Conservation (phyloP, 371 early-diverging fungal species). For the Apophysomyces trapeziformis region DNA sequence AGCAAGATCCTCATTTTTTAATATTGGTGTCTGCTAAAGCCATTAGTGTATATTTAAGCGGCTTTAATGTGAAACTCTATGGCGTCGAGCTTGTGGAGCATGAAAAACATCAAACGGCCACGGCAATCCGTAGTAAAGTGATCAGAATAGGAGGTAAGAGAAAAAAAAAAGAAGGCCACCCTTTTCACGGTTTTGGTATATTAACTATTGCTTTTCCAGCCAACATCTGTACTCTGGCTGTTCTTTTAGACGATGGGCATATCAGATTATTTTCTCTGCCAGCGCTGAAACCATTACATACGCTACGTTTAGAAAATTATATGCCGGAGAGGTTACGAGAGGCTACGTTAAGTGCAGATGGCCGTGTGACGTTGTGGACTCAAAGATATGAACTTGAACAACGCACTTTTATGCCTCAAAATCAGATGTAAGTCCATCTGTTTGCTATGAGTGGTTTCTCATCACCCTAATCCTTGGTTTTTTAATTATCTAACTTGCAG, state of each 20-base stretch:
- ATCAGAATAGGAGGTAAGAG: conserved; percentile 27
- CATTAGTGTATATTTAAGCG: conserved; percentile 28
- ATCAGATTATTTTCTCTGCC: conserved; percentile 37
- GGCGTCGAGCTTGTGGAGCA: conserved; percentile 13
- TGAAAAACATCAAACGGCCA: conserved; percentile 15
- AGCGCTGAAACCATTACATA: conserved; percentile 14
- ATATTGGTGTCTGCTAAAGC: conserved; percentile 22
- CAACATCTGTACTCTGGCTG: conserved; percentile 25
- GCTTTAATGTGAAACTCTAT: conserved; percentile 40
- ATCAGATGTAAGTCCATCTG: conserved; percentile 38
- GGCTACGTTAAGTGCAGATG: conserved; percentile 46
- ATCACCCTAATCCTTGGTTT: too few species aligned
- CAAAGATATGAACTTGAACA: conserved; percentile 50
- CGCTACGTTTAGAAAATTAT: background rate
- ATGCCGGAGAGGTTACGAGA: conserved; percentile 26
- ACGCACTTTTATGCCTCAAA: conserved; percentile 36
- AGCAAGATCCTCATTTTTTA: conserved; percentile 43
- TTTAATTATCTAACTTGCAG: background rate
- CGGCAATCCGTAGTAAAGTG: conserved; percentile 27
- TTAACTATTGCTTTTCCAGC: conserved; percentile 12
- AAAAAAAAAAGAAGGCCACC: too few species aligned
- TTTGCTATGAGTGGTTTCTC: too few species aligned
- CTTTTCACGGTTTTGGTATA: too few species aligned
- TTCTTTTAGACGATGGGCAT: conserved; percentile 30
- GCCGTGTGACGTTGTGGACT: conserved; percentile 53